Conservation (phyloP, 495 filamentous ascomycete species). For the Melanomma pulvis-pyrius region DNA sequence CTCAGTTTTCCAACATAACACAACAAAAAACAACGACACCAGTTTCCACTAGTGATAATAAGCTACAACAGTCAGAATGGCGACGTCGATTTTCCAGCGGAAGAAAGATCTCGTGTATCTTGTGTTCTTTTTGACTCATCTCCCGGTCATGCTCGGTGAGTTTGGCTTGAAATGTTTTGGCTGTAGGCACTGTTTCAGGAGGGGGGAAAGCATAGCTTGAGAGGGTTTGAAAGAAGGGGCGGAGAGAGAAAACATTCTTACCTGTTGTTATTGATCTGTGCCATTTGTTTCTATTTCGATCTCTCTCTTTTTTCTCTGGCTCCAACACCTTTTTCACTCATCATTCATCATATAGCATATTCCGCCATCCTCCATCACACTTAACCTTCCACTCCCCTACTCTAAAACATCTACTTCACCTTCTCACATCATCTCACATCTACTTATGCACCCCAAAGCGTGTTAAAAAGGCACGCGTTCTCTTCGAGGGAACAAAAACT, state of each 20-base stretch:
- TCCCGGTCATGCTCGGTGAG: slow-evolving; percentile 71
- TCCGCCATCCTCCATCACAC: no score
- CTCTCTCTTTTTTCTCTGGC: no score
- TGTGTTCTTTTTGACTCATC: slow-evolving; percentile 67
- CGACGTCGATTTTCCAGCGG: slow-evolving; percentile 47
- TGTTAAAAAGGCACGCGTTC: not conserved
- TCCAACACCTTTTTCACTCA: no score
- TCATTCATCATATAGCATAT: no score
- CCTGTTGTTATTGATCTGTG: not conserved
- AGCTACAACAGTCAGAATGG: not conserved
- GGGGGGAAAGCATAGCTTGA: not conserved
- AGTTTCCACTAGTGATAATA: no score
- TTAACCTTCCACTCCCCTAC: no score
- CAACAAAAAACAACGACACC: no score
- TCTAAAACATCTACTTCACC: no score
- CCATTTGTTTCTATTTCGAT: no score
- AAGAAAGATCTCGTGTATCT: slow-evolving; percentile 66
- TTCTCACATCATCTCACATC: not conserved
- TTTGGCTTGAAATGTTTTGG: not conserved
- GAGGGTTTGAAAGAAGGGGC: not conserved
- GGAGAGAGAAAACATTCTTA: not conserved
- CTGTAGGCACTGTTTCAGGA: not conserved
- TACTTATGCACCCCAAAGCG: not conserved
- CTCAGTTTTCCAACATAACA: no score
- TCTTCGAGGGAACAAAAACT: not conserved